Percentiles rank a stretch among this genome's conserved stretches.
Conservation (phyloP, 192 early-diverging fungal genomes). For the Backusella parvicylindrica region DNA sequence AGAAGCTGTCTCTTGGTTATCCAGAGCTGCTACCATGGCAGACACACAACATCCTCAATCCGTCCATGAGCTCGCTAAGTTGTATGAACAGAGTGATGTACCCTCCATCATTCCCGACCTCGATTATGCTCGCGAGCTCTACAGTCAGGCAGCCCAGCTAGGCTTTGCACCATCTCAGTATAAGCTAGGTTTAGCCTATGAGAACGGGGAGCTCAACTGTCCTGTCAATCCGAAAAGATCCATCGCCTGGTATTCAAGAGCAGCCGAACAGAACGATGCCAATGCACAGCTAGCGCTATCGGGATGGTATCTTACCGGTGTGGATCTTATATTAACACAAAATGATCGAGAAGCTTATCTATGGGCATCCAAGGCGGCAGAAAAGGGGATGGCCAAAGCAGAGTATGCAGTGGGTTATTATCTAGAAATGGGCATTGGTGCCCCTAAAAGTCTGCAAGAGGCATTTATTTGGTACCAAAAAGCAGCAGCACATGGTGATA, state of each 20-base stretch:
- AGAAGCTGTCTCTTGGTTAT: conserved; percentile 94
- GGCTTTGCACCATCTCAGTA: conserved; percentile 94
- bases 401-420: conserved; percentile 98
- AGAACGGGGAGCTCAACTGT: conserved; percentile 88
- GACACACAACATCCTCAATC: conserved; percentile 90
- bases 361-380: conserved; percentile 95
- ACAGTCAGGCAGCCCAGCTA: conserved; percentile 86
- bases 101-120: conserved; percentile 76
- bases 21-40: conserved; percentile 86
- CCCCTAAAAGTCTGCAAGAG: conserved; percentile 62
- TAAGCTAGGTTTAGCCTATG: conserved; percentile 88
- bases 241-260: conserved; percentile 94
- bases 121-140: conserved; percentile 87
- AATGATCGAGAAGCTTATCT: conserved; percentile 93
- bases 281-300: conserved; percentile 93
- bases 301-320: conserved; percentile 94
- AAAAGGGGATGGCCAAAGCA: conserved; percentile 90
- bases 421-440: conserved; percentile 87
- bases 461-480: conserved; percentile 85
- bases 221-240: conserved; percentile 84
- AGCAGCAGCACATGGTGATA: conserved; percentile 81
- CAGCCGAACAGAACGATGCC: conserved; percentile 86
- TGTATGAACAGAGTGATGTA: conserved; percentile 73
- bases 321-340: conserved; percentile 80
- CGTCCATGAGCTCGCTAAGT: conserved; percentile 86